Conservation (phyloP, 225 moss, liverwort and hornwort species). For the Pleurozium schreberi region DNA sequence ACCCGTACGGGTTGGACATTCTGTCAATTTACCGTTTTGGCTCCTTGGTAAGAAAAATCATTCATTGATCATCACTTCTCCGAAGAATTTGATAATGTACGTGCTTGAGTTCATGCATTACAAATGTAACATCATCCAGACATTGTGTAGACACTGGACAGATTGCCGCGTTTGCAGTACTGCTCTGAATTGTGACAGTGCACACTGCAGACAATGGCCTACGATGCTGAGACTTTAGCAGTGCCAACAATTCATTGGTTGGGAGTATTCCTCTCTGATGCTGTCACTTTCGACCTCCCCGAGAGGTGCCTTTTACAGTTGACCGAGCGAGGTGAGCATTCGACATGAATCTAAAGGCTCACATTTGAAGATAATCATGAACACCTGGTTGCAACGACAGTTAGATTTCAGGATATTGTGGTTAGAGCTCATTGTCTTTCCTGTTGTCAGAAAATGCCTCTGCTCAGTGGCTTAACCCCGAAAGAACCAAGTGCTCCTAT, state of each 20-base stretch:
- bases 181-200: background rate
- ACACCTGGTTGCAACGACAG: background rate
- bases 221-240: conserved; percentile 49
- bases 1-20: conserved; percentile 71
- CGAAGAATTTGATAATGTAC: background rate
- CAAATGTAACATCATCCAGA: background rate
- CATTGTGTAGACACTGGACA: background rate
- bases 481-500: no score
- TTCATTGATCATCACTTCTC: background rate
- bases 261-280: conserved; percentile 57
- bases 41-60: conserved; percentile 36
- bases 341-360: background rate
- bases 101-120: background rate
- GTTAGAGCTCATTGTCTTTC: background rate
- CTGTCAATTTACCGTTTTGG: conserved; percentile 66
- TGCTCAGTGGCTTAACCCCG: background rate
- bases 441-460: background rate
- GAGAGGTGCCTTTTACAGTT: conserved; percentile 31
- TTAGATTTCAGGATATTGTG: background rate
- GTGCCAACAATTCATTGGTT: conserved; percentile 51
- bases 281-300: conserved; percentile 30
- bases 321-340: conserved; percentile 39
- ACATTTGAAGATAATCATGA: background rate
- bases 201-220: conserved; percentile 59
- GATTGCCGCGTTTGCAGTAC: background rate